A percentile compares a stretch with the other conserved stretches of the same genome.
Conservation (phyloP, 768 basidiomycete species). For the Paxillus involutus region DNA sequence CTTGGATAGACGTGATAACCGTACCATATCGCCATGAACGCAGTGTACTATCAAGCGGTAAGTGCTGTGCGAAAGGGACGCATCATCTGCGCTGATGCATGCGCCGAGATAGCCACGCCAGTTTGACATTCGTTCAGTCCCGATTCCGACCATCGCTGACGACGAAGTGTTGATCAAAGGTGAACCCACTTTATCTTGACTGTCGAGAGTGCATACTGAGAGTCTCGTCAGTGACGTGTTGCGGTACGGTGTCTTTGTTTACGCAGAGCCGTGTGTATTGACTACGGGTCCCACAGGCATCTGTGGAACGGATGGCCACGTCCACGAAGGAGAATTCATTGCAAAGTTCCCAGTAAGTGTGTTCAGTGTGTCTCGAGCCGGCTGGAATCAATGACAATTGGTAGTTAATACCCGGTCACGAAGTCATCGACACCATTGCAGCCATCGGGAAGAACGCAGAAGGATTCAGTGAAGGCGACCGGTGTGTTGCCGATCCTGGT, state of each 20-base stretch:
- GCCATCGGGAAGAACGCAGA: slow-evolving; percentile 76
- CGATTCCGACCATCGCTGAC: slow-evolving; percentile 51
- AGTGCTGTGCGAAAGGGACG: background rate
- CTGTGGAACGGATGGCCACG: slow-evolving; percentile 57
- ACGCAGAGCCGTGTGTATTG: background rate
- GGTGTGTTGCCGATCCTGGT: slow-evolving; percentile 78
- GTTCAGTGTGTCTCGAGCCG: background rate
- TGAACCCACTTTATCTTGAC: slow-evolving; percentile 15
- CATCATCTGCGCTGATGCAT: background rate
- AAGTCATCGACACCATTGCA: slow-evolving; percentile 66
- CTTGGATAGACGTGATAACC: background rate
- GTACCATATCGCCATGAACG: slow-evolving; percentile 38
- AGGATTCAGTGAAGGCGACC: slow-evolving; percentile 71
- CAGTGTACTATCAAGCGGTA: slow-evolving; percentile 48
- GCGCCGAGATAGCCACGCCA: slow-evolving; percentile 39
- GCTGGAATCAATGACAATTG: slow-evolving; percentile 3
- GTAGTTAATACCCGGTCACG: slow-evolving; percentile 68
- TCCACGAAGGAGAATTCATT: slow-evolving; percentile 61
- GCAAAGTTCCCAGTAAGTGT: slow-evolving; percentile 47
- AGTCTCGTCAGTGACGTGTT: slow-evolving; percentile 34
- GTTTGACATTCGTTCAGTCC: slow-evolving; percentile 51
- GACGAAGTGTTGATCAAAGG: slow-evolving; percentile 63
- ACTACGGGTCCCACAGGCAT: slow-evolving; percentile 37
- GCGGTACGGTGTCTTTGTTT: slow-evolving; percentile 28
- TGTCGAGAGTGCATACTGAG: background rate